Base-by-base conservation (phyloP, 352 stramenopile genomes). In the Phytophthora pistaciae region DNA sequence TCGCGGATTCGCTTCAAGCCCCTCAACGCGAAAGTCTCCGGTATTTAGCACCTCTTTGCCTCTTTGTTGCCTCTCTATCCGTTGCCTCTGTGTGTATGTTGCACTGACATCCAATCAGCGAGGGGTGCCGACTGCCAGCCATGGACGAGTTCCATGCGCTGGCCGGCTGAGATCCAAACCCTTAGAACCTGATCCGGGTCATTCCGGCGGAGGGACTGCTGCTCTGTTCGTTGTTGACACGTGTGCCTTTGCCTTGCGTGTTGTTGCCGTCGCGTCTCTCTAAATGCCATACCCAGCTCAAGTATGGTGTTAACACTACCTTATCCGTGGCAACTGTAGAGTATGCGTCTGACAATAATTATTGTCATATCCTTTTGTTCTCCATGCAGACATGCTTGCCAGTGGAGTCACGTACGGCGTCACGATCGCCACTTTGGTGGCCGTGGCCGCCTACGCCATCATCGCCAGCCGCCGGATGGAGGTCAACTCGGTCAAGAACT, bases 401-500 rank as follows among this genome's bases (percentile, higher is more conserved):
- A 64, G 66, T 11, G 63, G 31, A 10, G 79, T 66, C 21, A 83
- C 75, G 21, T 90, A 91, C 70, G 56, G 66, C 55, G 64, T 80
- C 54, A 82, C 88, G 67, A 72, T 88, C 68, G 73, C 63, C 33
- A 91, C 84, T 42, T 66, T 91, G 4, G 48, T 84, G 23, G 75
- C 63, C 25, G 80, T 91, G 23, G 82, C 82, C 5, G 53, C 57
- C 46, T 91, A 90, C 70, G 84, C 84, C 36, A 84, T 91, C 71
- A 57, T 76, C 64, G 72, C 82, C 50, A 88, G 79, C 60, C 80
- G 78, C 66, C 44, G 58, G 49, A 77, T 82, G 72, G 62, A 79
- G 1, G 74, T 91, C 11, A 79, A 78, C 59, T 78, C 50, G 52
- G 60, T 81, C 61, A 81, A 77, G 65, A 87, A 78, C 56, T 91